Evolutionary conservation across 306 rosid genomes (phyloP).

Genomic region (Citrullus mucosospermus): DNA sequence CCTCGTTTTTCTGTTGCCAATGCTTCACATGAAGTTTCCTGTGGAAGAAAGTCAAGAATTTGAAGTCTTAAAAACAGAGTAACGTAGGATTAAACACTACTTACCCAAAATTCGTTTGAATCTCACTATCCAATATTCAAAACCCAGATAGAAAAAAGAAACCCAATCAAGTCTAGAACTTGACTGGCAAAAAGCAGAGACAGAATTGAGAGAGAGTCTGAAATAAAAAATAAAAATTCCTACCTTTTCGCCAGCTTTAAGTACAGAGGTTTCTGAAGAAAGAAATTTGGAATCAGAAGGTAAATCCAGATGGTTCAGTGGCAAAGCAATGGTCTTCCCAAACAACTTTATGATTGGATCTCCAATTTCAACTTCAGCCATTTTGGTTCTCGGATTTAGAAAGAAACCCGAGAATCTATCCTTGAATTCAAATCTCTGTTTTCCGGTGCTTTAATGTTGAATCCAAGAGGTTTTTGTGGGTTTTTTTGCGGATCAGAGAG

Average conservation of each 20-base stretch:
- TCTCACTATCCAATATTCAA: not conserved
- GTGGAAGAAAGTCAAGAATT: not conserved
- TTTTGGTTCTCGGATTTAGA: constrained; percentile 13
- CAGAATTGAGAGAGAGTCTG: not conserved
- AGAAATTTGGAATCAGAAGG: not conserved
- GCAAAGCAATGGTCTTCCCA: constrained; percentile 63
- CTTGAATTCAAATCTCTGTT: not conserved
- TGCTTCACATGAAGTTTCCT: constrained; percentile 45
- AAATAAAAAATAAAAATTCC: not conserved
- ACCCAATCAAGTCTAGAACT: not conserved
- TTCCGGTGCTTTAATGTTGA: not conserved
- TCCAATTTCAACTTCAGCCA: constrained; percentile 37
- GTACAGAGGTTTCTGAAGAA: constrained; percentile 23
- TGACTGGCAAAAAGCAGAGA: not conserved
- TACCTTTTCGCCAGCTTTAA: constrained; percentile 33
- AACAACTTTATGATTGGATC: constrained; percentile 59
- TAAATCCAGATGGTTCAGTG: constrained; percentile 6
- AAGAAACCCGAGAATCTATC: not conserved
- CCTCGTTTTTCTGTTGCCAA: constrained; percentile 23
- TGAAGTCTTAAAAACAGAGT: not conserved
- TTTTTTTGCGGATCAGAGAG: not conserved
- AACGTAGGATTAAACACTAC: not conserved
- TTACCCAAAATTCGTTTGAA: not conserved
- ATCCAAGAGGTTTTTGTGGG: not conserved
- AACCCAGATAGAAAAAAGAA: not conserved